phyloP scores from a whole-genome alignment of 805 yeast genomes.

The Spathaspora hagerdaliae region DNA sequence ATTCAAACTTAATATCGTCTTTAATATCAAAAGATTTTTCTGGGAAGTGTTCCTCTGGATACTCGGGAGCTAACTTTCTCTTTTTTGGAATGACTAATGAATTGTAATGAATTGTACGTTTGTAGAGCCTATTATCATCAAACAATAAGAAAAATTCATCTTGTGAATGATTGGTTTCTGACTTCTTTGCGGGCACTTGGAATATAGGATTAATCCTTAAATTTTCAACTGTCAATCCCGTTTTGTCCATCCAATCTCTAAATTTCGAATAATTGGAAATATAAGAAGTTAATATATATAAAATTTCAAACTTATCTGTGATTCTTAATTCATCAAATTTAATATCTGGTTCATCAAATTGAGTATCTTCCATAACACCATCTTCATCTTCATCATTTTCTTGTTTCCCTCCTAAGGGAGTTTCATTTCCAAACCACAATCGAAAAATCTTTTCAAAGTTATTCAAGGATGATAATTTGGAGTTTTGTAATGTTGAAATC shows the following conservation, averaged over 20 bases:
- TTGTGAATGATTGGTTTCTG: conserved; percentile 1
- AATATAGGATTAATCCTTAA: conserved; percentile 18
- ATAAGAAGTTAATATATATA: conserved; percentile 41
- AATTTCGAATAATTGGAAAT: conserved; percentile 43
- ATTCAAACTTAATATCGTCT: conserved; percentile 23
- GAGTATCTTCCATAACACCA: conserved; percentile 8
- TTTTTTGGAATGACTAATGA: conserved; percentile 30
- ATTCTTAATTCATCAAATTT: conserved; percentile 39
- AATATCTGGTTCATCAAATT: conserved; percentile 19
- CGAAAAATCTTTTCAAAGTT: conserved; percentile 32
- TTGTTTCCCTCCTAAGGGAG: conserved; percentile 28
- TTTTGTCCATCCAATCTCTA: conserved; percentile 44
- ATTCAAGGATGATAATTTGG: conserved; percentile 23
- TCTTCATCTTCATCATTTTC: conserved; percentile 13
- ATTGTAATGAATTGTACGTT: conserved; percentile 22
- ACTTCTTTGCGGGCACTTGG: conserved; percentile 2
- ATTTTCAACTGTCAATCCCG: conserved; percentile 17
- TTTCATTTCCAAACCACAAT: conserved; percentile 28
- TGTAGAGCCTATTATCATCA: conserved; percentile 53
- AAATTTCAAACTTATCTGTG: conserved; percentile 46
- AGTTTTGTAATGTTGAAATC: conserved; percentile 37
- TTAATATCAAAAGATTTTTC: conserved; percentile 27
- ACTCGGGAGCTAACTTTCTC: conserved; percentile 27
- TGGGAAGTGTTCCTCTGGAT: conserved; percentile 26
- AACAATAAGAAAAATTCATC: conserved; percentile 38